These are phyloP conservation scores for Solanum hybrid DNA, from an alignment of 305 asterid genomes.

Conservation along the genomic window DNA sequence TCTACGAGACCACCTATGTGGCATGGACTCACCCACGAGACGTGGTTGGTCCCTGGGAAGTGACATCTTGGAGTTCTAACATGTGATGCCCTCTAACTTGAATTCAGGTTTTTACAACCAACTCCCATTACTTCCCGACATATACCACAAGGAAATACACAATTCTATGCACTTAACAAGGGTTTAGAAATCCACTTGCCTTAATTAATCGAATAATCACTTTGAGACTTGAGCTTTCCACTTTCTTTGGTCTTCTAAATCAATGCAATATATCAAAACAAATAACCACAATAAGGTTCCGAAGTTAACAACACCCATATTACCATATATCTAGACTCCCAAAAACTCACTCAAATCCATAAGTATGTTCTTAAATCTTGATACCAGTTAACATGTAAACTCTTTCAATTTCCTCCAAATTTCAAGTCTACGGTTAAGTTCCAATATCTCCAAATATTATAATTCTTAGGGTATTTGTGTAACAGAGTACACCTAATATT, in stretches of 20 bases:
- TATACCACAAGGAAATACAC: not conserved
- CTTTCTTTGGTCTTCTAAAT: not conserved
- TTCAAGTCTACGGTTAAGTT: too few relatives aligned
- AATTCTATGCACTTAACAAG: not conserved
- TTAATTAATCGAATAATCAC: not conserved
- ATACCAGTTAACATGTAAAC: not conserved
- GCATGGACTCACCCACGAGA: too few relatives aligned
- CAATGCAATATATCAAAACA: not conserved
- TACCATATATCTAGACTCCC: not conserved
- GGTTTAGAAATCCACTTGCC: not conserved
- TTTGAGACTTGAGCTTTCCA: not conserved
- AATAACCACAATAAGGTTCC: not conserved
- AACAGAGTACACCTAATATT: too few relatives aligned
- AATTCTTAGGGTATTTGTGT: too few relatives aligned
- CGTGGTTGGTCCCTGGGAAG: too few relatives aligned
- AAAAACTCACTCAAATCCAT: too few relatives aligned
- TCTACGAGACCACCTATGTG: too few relatives aligned
- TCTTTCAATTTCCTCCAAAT: not conserved
- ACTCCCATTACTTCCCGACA: not conserved
- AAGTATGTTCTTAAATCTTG: not conserved
- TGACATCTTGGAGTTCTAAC: too few relatives aligned
- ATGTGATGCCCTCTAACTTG: too few relatives aligned
- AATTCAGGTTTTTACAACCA: too few relatives aligned
- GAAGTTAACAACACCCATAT: not conserved
- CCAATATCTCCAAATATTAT: too few relatives aligned